Percentiles rank a stretch among this genome's conserved stretches.
Conservation (phyloP, 495 filamentous ascomycete species). For the Penicillium simplicissimum region DNA sequence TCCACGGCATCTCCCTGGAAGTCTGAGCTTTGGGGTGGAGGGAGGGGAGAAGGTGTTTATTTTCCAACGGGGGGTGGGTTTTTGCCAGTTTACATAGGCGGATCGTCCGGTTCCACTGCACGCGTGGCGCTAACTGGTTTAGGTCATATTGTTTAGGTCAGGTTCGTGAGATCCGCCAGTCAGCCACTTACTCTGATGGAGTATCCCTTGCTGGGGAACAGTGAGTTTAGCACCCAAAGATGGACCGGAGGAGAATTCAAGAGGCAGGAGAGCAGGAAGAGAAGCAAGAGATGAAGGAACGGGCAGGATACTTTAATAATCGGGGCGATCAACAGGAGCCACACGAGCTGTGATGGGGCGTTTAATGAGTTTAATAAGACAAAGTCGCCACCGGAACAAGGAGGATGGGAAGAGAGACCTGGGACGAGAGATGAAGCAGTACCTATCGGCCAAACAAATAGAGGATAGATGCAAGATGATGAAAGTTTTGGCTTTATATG, state of each 20-base stretch:
- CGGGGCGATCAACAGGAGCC: slow-evolving; percentile 2
- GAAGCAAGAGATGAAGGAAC: neutral
- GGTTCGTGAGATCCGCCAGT: neutral
- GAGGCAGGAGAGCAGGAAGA: neutral
- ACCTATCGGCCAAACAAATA: neutral
- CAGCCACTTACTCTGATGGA: slow-evolving; percentile 5
- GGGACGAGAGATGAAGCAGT: neutral
- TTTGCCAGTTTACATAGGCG: slow-evolving; percentile 27
- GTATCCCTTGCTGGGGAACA: slow-evolving; percentile 25
- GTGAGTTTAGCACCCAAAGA: neutral
- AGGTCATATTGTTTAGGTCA: slow-evolving; percentile 34
- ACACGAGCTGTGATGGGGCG: slow-evolving; percentile 1
- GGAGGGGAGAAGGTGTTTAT: slow-evolving; percentile 19
- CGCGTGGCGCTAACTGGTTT: slow-evolving; percentile 37
- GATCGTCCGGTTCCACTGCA: slow-evolving; percentile 33
- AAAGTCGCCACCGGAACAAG: slow-evolving; percentile 5
- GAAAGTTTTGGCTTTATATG: neutral
- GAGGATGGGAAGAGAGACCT: neutral
- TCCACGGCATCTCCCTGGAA: slow-evolving; percentile 53
- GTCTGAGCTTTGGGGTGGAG: slow-evolving; percentile 9
- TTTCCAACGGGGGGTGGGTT: slow-evolving; percentile 17
- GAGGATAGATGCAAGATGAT: neutral
- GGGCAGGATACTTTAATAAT: neutral
- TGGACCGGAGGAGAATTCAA: neutral
- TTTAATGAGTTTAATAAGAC: slow-evolving; percentile 2